Evolutionary conservation across 495 filamentous ascomycete species (phyloP).

Genomic region (Aspergillus campestris): DNA sequence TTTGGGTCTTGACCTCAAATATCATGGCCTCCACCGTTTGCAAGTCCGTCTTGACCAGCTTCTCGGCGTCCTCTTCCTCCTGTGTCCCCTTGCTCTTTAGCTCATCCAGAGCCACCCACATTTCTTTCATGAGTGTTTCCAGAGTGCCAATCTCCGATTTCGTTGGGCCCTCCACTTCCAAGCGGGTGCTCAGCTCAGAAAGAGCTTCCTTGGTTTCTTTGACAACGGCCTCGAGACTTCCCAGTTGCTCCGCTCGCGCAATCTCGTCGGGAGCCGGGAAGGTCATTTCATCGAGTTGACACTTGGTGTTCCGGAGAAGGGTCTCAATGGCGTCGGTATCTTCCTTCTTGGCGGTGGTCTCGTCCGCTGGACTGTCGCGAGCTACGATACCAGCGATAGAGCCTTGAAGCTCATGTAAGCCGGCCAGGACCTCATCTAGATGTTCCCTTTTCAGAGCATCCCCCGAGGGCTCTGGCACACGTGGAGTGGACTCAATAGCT

Average conservation of each 20-base stretch:
- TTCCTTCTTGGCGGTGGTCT: conserved; percentile 50
- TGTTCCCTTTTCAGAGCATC: conserved; percentile 48
- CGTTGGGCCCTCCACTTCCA: conserved; percentile 55
- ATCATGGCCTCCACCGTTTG: conserved; percentile 70
- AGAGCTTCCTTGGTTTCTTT: conserved; percentile 64
- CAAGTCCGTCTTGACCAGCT: conserved; percentile 67
- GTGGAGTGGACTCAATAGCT: conserved; percentile 57
- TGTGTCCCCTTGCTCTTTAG: conserved; percentile 52
- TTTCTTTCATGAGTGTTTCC: conserved; percentile 65
- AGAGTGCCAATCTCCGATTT: conserved; percentile 72
- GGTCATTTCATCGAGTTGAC: conserved; percentile 67
- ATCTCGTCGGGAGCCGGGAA: conserved; percentile 50
- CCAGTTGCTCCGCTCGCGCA: conserved; percentile 71
- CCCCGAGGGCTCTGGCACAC: conserved; percentile 32
- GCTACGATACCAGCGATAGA: conserved; percentile 39
- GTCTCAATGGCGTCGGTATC: conserved; percentile 86
- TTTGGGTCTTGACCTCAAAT: conserved; percentile 66
- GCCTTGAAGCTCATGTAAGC: conserved; percentile 50
- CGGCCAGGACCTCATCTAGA: conserved; percentile 50
- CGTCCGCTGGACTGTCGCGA: conserved; percentile 29
- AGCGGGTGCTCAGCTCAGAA: conserved; percentile 43
- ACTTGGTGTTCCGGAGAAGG: conserved; percentile 74
- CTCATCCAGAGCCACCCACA: conserved; percentile 66
- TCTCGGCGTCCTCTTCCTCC: conserved; percentile 54
- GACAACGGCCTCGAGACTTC: conserved; percentile 60